A percentile compares a stretch with the other conserved stretches of the same genome.
Evolutionary conservation across 169 alveolate genomes (phyloP).

Genomic region (Plasmodium gallinaceum): DNA sequence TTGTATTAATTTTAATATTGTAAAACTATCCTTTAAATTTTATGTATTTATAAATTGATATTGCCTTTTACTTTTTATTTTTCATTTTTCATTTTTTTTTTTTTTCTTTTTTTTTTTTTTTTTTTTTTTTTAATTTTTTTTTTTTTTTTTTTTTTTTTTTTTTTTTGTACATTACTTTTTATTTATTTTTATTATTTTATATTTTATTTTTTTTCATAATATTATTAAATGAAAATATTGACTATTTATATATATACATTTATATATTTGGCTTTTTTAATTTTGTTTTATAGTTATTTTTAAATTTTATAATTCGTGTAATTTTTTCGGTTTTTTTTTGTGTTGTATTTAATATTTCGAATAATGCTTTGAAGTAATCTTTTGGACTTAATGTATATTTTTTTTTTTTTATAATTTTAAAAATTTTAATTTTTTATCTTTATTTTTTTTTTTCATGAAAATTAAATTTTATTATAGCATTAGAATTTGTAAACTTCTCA

Average conservation of each 20-base stretch:
- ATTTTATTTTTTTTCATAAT: neutral
- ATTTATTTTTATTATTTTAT: too few relatives aligned
- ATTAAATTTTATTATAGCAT: neutral
- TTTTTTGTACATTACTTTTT: neutral
- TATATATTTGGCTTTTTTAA: conserved; percentile 58
- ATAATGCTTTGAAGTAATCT: conserved; percentile 1
- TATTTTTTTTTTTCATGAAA: neutral
- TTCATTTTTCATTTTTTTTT: neutral
- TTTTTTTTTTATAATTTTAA: neutral
- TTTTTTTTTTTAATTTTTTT: neutral
- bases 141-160: conserved; percentile 2
- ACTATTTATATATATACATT: conserved; percentile 7
- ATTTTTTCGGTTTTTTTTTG: conserved; percentile 40
- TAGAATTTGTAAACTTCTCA: neutral
- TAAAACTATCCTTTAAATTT: neutral
- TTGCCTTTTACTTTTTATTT: neutral
- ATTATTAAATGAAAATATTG: neutral
- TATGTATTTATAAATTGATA: neutral
- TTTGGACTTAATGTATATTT: conserved; percentile 22
- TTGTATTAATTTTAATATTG: neutral
- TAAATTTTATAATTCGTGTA: conserved; percentile 56
- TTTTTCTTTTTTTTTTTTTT: neutral
- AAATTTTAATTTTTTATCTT: neutral
- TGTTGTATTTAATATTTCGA: conserved; percentile 2
- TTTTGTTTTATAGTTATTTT: conserved; percentile 75